Base-by-base conservation (phyloP, 345 rosid species). In the Syzygium oleosum region DNA sequence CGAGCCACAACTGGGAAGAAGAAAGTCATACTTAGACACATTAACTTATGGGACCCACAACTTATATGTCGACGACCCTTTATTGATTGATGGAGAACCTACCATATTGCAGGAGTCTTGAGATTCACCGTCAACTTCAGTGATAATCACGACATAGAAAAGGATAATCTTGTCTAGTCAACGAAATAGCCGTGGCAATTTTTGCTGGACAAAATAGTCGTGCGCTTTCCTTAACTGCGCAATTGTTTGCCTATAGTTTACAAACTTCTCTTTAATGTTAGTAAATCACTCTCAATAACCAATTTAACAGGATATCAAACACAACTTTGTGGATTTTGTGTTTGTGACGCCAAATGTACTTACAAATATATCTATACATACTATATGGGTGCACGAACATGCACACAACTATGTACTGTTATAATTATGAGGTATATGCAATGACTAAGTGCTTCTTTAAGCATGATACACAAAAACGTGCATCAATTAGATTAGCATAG, bases 61-160 rank as follows among this genome's bases (percentile, higher is more conserved):
- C 59, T 21, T 21, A 55, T 0, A 55, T 22, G 4, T 22, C 27
- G 2, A 22, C 1, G 1, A 21, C 12, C 59, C 59, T 55, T 10
- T 55, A 55, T 4, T 3, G 5, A 55, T 1, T 3, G 5, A 55
- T 1, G 27, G 59, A 11, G 27, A 55, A 22, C 22, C 22, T 55
- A 55, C 8, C 27, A 3, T 22, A 55, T 55, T 22, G 10, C 25
- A 55, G 0, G 12, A 55, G 12, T 55, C 12, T 8, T 55, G 1
- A 25, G 27, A 8, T 12, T n/a, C 5, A 8, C 5, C 59, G 12
- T 55, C 12, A 1, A 0, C 59, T 55, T 55, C 0, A 1, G 59
- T 22, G 59, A 23, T 55, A 0, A 0, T 4, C 5, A 1, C 1
- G 43, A 5, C 43, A 41, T 21, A 21, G 8, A 0, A 21, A 55